Conservation (phyloP, 192 early-diverging fungal species). For the Tieghemiomyces parasiticus region DNA sequence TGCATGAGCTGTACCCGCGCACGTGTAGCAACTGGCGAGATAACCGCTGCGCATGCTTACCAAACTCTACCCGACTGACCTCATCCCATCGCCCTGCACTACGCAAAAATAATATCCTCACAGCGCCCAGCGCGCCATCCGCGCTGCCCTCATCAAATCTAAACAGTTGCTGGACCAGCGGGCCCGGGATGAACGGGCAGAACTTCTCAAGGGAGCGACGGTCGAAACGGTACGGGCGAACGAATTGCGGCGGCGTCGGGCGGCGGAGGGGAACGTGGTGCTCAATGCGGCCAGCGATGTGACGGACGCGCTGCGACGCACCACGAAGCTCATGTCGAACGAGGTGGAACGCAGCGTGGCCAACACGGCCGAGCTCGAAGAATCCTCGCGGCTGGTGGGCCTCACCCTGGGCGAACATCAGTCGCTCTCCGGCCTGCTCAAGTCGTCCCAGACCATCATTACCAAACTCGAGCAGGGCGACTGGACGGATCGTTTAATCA, state of each 20-base stretch:
- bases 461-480: constrained; percentile 51
- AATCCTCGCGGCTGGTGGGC: constrained; percentile 36
- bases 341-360: constrained; percentile 44
- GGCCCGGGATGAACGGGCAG: constrained; percentile 12
- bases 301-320: constrained; percentile 39
- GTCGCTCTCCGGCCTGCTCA: constrained; percentile 32
- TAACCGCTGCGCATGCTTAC: too few species aligned
- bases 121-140: constrained; percentile 17
- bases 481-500: constrained; percentile 44
- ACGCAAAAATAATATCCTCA: too few species aligned
- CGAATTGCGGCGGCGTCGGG: constrained; percentile 3
- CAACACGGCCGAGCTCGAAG: constrained; percentile 20
- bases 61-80: too few species aligned
- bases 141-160: constrained; percentile 10
- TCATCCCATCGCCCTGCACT: too few species aligned
- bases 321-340: constrained; percentile 42
- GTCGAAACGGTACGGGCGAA: constrained; percentile 8
- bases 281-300: constrained; percentile 36
- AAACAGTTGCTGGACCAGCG: constrained; percentile 4
- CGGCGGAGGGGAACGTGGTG: constrained; percentile 26
- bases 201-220: constrained; percentile 13
- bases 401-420: constrained; percentile 37
- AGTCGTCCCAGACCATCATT: constrained; percentile 37
- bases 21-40: too few species aligned
- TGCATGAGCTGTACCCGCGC: too few species aligned